Evolutionary conservation across 306 rosid genomes (phyloP).

Genomic region (Quercus suber): DNA sequence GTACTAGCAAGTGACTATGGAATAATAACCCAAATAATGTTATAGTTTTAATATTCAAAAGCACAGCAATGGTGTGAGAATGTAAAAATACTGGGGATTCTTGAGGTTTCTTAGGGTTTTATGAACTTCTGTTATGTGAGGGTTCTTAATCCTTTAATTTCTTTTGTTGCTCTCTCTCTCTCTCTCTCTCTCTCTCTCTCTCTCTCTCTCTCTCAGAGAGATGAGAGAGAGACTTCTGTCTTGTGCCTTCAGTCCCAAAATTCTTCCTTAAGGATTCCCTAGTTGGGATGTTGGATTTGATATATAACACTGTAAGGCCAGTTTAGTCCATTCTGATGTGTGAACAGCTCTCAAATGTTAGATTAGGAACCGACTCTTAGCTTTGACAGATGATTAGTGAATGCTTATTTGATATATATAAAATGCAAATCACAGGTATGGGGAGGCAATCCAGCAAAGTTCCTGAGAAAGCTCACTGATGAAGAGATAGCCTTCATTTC

Average conservation of each 20-base stretch:
- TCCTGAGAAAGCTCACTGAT: conserved; percentile 84
- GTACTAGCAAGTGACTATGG: not conserved
- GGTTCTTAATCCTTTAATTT: not conserved
- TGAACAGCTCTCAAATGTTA: not conserved
- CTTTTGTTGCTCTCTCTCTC: not conserved
- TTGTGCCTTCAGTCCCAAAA: not conserved
- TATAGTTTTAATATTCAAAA: not conserved
- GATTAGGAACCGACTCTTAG: not conserved
- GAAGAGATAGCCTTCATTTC: conserved; percentile 84
- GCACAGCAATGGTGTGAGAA: not conserved
- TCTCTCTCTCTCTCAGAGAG: not conserved
- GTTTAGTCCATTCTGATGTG: not conserved
- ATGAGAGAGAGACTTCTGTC: not conserved
- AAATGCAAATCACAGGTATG: conserved; percentile 58
- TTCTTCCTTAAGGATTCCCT: not conserved
- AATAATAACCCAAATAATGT: not conserved
- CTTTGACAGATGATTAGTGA: not conserved
- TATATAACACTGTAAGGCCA: not conserved
- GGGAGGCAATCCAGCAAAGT: conserved; percentile 97
- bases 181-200: not conserved
- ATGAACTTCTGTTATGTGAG: not conserved
- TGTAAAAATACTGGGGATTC: not conserved
- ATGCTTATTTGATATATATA: not conserved
- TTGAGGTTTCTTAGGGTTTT: not conserved
- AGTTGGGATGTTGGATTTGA: not conserved